These are phyloP conservation scores for Flaveria bidentis DNA, from an alignment of 129 eudicot genomes.

Conservation along the genomic window DNA sequence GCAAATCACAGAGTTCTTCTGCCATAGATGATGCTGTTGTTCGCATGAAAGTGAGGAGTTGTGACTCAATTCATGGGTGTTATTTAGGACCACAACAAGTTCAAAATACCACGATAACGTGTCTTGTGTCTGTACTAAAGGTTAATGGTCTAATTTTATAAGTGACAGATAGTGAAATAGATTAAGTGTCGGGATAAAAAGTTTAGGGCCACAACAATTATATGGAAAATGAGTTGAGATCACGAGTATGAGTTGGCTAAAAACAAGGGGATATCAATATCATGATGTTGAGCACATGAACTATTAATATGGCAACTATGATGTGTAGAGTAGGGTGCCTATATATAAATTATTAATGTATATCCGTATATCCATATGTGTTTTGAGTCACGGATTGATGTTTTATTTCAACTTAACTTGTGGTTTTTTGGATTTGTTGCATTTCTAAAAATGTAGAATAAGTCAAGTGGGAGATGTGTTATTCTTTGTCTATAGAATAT, in stretches of 20 bases:
- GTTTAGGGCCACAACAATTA: constrained; percentile 37
- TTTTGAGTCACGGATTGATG: constrained; percentile 39
- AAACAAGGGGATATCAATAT: constrained; percentile 14
- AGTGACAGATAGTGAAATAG: no score
- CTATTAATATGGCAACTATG: constrained; percentile 24
- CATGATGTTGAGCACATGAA: background rate
- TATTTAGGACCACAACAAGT: background rate
- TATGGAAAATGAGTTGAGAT: constrained; percentile 12
- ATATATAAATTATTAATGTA: constrained; percentile 22
- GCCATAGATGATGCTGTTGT: constrained; percentile 55
- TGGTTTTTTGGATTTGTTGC: background rate
- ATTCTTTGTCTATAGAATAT: background rate
- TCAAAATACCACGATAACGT: no score
- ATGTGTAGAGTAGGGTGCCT: constrained; percentile 12
- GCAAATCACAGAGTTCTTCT: constrained; percentile 62
- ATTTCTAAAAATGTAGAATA: background rate
- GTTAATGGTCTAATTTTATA: no score
- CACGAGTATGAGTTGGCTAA: constrained; percentile 42
- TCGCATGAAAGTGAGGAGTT: constrained; percentile 40
- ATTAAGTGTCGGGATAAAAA: no score
- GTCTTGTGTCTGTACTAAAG: no score
- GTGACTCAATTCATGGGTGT: constrained; percentile 31
- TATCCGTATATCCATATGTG: constrained; percentile 26
- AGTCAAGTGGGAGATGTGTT: constrained; percentile 28
- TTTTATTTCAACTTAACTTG: constrained; percentile 16